Evolutionary conservation across 495 filamentous ascomycete species (phyloP), one percentile per base, ranked within the genome.

Genomic region (Podospora anserina): DNA sequence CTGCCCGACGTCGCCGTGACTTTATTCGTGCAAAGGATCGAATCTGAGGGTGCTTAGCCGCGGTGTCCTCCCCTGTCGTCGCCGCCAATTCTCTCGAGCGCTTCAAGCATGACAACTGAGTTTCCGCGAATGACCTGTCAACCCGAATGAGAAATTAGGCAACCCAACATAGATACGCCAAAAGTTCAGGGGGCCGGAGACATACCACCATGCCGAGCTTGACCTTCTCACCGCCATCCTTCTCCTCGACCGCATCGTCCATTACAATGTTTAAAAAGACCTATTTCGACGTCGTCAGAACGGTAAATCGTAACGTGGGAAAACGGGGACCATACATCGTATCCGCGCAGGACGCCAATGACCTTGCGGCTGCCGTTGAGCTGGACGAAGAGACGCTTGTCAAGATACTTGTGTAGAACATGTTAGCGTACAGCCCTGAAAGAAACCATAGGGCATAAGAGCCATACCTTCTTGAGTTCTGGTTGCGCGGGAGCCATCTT

Each of bases 401-500:
- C 95, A 83, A 99, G 93, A 82, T 99, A 99, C 95, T 99, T 78
- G 70, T 67, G 39, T 9, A 59, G 26, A 44, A 23, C 23, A 18
- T 30, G 28, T 18, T 26, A 66, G 30, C 53, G 30, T 28, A 26
- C 30, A 68, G 28, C 26, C 53, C 39, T 26, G 7, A 5, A 61
- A 6, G 9, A 61, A 20, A 16, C 20, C 11, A 4, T 26, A 59
- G 56, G 44, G 9, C 4, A 57, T 11, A 34, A 16, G 16, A 18
- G 61, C 68, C 82, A 59, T 78, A 94, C 95, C 88, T 97, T 98
- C 82, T 99, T 98, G 69, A 99, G 88, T 81, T 99, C 96, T 69
- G 95, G 96, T 82, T 97, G 94, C 78, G 95, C 93, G 91, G 94
- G 94, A 82, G 96, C 93, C 96, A 99, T 99, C 70, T 85, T 91